phyloP scores from a whole-genome alignment of 2,329 filamentous ascomycete genomes.

The Dactylonectria macrodidyma region DNA sequence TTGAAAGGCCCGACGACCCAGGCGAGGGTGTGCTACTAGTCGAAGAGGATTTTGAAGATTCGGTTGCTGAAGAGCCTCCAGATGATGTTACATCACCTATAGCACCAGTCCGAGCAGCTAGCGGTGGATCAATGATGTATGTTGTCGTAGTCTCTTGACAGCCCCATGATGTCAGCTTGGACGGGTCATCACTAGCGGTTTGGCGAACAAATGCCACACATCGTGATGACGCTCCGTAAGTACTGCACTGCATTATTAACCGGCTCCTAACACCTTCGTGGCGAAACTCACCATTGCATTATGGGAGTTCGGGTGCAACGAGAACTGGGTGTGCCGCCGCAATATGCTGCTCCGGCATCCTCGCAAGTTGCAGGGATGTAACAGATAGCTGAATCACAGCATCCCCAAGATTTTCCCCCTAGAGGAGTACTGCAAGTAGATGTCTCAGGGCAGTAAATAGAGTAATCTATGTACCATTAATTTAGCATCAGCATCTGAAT shows the following conservation, averaged over 20 bases:
- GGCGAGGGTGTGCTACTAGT: background rate
- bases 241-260: background rate
- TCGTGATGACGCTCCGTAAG: conserved; percentile 5
- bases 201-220: conserved; percentile 12
- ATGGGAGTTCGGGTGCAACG: background rate
- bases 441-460: background rate
- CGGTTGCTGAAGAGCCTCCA: background rate
- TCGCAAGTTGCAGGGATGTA: conserved; percentile 14
- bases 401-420: conserved; percentile 9
- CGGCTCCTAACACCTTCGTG: background rate
- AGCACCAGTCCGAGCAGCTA: background rate
- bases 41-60: background rate
- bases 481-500: background rate
- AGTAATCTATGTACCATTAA: background rate
- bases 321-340: conserved; percentile 1
- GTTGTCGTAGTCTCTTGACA: background rate
- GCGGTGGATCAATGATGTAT: conserved; percentile 3
- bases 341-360: conserved; percentile 9
- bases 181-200: background rate
- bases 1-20: background rate
- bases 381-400: conserved; percentile 4
- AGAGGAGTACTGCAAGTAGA: conserved; percentile 3
- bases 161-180: conserved; percentile 24
- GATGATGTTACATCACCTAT: background rate
- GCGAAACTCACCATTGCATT: conserved; percentile 13